Evolutionary conservation across 495 filamentous ascomycete species (phyloP).

Genomic region (Aspergillus ostianus): DNA sequence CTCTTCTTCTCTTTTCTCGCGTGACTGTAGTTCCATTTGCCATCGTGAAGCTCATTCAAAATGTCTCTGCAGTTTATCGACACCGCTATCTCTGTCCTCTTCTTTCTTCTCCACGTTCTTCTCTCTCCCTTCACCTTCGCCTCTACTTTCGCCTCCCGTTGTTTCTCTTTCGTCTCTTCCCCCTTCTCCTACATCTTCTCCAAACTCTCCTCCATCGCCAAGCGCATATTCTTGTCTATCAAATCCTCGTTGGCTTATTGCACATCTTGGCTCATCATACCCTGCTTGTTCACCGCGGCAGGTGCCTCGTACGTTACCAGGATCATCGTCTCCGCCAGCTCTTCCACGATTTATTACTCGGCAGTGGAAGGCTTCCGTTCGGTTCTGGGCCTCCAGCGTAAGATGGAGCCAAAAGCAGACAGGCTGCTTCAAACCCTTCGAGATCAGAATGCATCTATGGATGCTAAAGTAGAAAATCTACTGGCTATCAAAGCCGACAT

Average conservation of each 20-base stretch:
- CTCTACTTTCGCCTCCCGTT: too few species aligned
- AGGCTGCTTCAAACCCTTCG: constrained; percentile 66
- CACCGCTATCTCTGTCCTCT: too few species aligned
- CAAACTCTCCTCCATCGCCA: too few species aligned
- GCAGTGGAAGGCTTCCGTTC: not conserved
- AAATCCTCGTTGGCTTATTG: too few species aligned
- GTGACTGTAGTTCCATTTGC: not conserved
- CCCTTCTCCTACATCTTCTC: too few species aligned
- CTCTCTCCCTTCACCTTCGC: not conserved
- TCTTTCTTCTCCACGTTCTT: too few species aligned
- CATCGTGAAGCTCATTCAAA: not conserved
- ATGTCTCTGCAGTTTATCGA: too few species aligned
- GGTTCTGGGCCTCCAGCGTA: not conserved
- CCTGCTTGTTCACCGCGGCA: not conserved
- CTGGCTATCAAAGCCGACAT: constrained; percentile 78
- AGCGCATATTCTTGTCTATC: too few species aligned
- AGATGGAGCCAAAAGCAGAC: constrained; percentile 46
- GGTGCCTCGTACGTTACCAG: not conserved
- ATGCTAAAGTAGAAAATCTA: constrained; percentile 68
- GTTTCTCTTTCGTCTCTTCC: too few species aligned
- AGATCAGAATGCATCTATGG: constrained; percentile 62
- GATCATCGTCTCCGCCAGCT: not conserved
- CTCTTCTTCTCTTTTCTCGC: not conserved
- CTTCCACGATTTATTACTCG: not conserved
- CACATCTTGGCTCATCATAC: not conserved